Base-by-base conservation (phyloP, 1,284 basidiomycete genomes). In the Hypsizygus ulmarius region DNA sequence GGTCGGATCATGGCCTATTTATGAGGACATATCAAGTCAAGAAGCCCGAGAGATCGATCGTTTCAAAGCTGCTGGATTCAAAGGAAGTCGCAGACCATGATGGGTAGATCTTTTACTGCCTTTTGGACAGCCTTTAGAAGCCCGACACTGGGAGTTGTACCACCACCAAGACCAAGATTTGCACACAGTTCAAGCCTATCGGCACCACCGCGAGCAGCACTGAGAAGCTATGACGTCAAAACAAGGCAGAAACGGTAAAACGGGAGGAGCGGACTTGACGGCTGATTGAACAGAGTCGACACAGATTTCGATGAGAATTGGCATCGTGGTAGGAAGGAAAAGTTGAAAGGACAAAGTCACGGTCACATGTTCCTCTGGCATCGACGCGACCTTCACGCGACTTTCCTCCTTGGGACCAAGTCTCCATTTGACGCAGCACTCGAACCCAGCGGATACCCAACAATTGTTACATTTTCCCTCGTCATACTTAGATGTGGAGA, bases 221-320 rank as follows among this genome's bases (percentile, higher is more conserved):
- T 90, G 60, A 5, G 44, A 43, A 43, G 40, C 34, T 25, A 41
- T 43, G 43, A 39, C 47, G 30, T 45, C 21, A 29, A 49, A 45
- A 45, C 21, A 4, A 7, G 4, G 54, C 35, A 56, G 45, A 53
- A 51, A 11, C 16, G 35, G 36, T 32, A 37, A 42, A 43, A 30
- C 28, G 16, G 35, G 38, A 18, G 19, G 35, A 19, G 77, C 82
- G 46, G 40, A 88, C 86, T 77, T 78, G 47, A 79, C 58, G 2
- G 88, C 85, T 12, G 87, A 89, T 57, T 83, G 79, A 12, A 88
- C 76, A 3, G 88, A 90, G 68, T 90, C 88, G 34, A 91, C 73
- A 59, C 88, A 91, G 52, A 90, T 82, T 67, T 91, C 88, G 46
- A 91, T 69, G 15, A 73, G 36, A 32, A 58, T 33, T 15, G 57